phyloP scores from a whole-genome alignment of 495 filamentous ascomycete genomes.

The Aspergillus ostianus region DNA sequence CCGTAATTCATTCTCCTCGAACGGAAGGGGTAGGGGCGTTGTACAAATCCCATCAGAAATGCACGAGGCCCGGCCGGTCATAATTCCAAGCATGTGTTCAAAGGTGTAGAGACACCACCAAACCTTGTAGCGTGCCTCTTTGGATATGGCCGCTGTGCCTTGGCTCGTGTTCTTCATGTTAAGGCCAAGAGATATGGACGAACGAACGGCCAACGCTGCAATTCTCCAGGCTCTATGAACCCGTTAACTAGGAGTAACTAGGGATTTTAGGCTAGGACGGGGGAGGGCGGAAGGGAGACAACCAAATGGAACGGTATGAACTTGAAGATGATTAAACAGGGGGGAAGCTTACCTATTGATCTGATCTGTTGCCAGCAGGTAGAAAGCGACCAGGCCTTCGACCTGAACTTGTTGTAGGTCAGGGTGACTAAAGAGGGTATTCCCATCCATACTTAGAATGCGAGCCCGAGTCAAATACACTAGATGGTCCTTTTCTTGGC shows the following conservation, averaged over 20 bases:
- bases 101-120: conserved; percentile 67
- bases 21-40: conserved; percentile 57
- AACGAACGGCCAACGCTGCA: conserved; percentile 59
- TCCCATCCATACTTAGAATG: conserved; percentile 53
- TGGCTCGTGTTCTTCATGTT: conserved; percentile 61
- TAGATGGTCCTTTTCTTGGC: conserved; percentile 53
- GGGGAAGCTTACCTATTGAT: conserved; percentile 55
- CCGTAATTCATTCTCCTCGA: conserved; percentile 51
- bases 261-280: too few relatives aligned
- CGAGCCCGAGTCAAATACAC: conserved; percentile 62
- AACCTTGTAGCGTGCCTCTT: conserved; percentile 60
- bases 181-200: conserved; percentile 59
- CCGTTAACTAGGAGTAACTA: too few relatives aligned
- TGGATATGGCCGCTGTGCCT: conserved; percentile 49
- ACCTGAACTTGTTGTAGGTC: conserved; percentile 65
- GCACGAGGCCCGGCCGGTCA: conserved; percentile 64
- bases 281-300: too few relatives aligned
- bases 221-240: conserved; percentile 59
- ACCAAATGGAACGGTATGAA: too few relatives aligned
- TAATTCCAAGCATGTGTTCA: conserved; percentile 58
- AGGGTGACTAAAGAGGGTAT: conserved; percentile 53
- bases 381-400: conserved; percentile 58
- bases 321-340: conserved; percentile 5
- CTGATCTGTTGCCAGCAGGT: conserved; percentile 60
- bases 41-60: conserved; percentile 59